Conservation (phyloP, 352 stramenopile genomes). For the Phytophthora idaei region DNA sequence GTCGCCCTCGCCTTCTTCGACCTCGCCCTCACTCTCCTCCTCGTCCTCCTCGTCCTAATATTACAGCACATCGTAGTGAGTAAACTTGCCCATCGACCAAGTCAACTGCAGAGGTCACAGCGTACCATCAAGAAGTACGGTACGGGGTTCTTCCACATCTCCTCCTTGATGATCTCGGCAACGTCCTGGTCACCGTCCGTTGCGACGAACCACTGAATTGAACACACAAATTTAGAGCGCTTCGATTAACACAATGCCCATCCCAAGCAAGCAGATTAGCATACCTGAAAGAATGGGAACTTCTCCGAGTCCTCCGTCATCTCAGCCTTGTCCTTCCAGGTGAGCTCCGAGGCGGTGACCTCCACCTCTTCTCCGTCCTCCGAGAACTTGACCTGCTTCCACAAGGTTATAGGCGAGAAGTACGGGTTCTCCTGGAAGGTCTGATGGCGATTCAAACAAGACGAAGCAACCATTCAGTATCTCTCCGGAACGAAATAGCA, state of each 20-base stretch:
- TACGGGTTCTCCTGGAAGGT: constrained; percentile 75
- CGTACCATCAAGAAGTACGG: constrained; percentile 55
- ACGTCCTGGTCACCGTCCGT: constrained; percentile 63
- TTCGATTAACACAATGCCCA: constrained; percentile 4
- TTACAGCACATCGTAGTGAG: constrained; percentile 8
- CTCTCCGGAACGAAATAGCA: neutral
- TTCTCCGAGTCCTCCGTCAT: constrained; percentile 55
- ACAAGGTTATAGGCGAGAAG: constrained; percentile 57
- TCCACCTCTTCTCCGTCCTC: constrained; percentile 69
- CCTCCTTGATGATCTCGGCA: constrained; percentile 82
- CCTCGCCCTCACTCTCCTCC: constrained; percentile 34
- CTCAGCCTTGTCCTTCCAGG: constrained; percentile 66
- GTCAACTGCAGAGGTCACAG: constrained; percentile 4
- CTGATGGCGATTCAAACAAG: constrained; percentile 30
- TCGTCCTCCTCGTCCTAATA: constrained; percentile 52
- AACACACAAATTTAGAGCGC: neutral
- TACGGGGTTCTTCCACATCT: constrained; percentile 78
- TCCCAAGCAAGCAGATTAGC: neutral
- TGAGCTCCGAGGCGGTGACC: constrained; percentile 57
- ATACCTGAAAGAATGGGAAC: constrained; percentile 62
- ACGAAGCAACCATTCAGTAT: constrained; percentile 4
- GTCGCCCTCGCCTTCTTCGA: constrained; percentile 33
- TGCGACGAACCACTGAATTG: constrained; percentile 57
- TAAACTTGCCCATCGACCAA: neutral
- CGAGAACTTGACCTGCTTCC: constrained; percentile 75